phyloP scores from a whole-genome alignment of 2,329 filamentous ascomycete genomes.

The Plenodomus lindquistii region DNA sequence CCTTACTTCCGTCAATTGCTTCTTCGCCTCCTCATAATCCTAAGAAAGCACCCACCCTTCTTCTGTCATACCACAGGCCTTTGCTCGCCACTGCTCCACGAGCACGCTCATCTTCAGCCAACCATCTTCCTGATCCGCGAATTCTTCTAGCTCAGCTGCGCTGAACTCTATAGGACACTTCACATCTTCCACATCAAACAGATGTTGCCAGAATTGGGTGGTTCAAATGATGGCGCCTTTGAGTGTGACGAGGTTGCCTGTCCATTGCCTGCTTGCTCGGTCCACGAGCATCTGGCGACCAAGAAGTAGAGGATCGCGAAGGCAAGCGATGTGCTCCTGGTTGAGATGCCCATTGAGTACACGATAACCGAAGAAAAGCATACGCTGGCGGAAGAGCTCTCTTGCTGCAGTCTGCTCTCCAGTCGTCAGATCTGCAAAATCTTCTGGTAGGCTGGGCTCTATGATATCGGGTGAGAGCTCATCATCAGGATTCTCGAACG shows the following conservation, averaged over 20 bases:
- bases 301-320: slow-evolving; percentile 6
- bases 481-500: slow-evolving; percentile 48
- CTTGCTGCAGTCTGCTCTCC: slow-evolving; percentile 16
- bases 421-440: slow-evolving; percentile 16
- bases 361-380: slow-evolving; percentile 38
- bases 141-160: too few species aligned
- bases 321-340: slow-evolving; percentile 24
- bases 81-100: slow-evolving; percentile 12
- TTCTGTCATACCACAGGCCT: slow-evolving; percentile 23
- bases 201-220: slow-evolving; percentile 21
- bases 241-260: too few species aligned
- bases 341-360: slow-evolving; percentile 28
- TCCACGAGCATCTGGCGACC: too few species aligned
- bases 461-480: slow-evolving; percentile 21
- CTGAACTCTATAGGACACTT: too few species aligned
- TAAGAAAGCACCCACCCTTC: slow-evolving; percentile 33
- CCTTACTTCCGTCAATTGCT: too few species aligned
- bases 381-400: slow-evolving; percentile 23
- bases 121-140: too few species aligned
- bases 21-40: slow-evolving; percentile 14
- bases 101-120: too few species aligned
- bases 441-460: slow-evolving; percentile 19
- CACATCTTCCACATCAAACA: slow-evolving; percentile 20
- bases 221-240: slow-evolving; percentile 5
- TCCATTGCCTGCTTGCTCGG: too few species aligned